A percentile compares a stretch with the other conserved stretches of the same genome.
Evolutionary conservation across 192 early-diverging fungal species (phyloP).

Genomic region (Podochytrium sp.): DNA sequence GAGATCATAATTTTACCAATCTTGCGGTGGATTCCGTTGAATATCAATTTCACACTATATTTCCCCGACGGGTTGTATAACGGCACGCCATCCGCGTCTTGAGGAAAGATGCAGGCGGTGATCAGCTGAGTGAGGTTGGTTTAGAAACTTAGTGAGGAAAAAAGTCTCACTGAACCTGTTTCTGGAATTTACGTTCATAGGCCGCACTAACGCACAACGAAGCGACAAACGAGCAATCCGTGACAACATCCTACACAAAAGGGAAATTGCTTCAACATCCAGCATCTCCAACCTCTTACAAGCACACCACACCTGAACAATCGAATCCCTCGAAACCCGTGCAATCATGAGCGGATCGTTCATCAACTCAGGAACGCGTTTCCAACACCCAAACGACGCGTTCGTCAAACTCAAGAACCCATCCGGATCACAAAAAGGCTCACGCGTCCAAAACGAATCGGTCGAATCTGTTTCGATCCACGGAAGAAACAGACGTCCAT

Average conservation of each 20-base stretch:
- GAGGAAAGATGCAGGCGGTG: constrained; percentile 87
- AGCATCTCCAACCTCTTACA: constrained; percentile 33
- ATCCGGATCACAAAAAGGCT: constrained; percentile 75
- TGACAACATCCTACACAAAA: constrained; percentile 83
- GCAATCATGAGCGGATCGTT: constrained; percentile 69
- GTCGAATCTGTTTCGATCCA: constrained; percentile 70
- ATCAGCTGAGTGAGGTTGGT: constrained; percentile 56
- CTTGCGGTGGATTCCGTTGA: constrained; percentile 84
- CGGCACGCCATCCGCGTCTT: constrained; percentile 69
- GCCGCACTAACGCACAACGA: constrained; percentile 84
- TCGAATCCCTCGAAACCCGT: constrained; percentile 52
- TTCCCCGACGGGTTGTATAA: constrained; percentile 86
- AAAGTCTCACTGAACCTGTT: constrained; percentile 56
- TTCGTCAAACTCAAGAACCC: constrained; percentile 73
- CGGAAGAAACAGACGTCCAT: constrained; percentile 72
- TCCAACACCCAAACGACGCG: constrained; percentile 78
- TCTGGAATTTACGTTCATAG: constrained; percentile 74
- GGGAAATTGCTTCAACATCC: constrained; percentile 46
- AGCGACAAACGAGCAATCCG: constrained; percentile 95
- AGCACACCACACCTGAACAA: constrained; percentile 43
- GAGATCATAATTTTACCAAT: constrained; percentile 47
- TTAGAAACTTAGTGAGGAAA: not conserved
- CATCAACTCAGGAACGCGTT: constrained; percentile 77
- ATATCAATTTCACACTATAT: constrained; percentile 84
- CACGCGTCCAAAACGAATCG: constrained; percentile 61